phyloP scores from a whole-genome alignment of 345 rosid genomes.

The Aethionema arabicum region DNA sequence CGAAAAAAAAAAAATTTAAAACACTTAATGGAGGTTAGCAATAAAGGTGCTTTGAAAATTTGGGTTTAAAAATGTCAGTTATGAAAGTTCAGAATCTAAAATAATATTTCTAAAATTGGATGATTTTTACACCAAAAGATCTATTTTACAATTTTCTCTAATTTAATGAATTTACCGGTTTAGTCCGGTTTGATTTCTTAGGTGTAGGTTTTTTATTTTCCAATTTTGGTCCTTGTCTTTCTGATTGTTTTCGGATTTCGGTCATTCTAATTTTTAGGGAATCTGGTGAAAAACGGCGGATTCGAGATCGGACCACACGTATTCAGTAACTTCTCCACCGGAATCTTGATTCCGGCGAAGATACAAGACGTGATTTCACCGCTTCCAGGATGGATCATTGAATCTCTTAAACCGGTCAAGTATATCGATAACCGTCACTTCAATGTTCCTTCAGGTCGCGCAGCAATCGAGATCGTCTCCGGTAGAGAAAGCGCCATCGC shows the following conservation, averaged over 20 bases:
- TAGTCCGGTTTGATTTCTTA: neutral
- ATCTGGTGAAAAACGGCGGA: slow-evolving; percentile 73
- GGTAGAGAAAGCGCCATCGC: slow-evolving; percentile 88
- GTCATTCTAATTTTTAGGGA: slow-evolving; percentile 26
- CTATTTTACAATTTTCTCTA: no score
- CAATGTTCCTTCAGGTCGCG: slow-evolving; percentile 57
- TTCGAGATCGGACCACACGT: slow-evolving; percentile 78
- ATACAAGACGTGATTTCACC: slow-evolving; percentile 57
- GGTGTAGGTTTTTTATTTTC: neutral
- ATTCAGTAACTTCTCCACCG: slow-evolving; percentile 81
- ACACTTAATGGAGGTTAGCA: no score
- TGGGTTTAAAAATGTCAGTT: no score
- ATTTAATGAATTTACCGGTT: no score
- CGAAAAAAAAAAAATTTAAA: no score
- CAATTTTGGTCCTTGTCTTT: neutral
- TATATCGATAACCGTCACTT: slow-evolving; percentile 69
- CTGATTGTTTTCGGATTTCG: neutral
- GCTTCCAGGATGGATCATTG: slow-evolving; percentile 84
- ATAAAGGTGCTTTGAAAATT: no score
- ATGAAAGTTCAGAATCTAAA: no score
- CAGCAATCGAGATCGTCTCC: slow-evolving; percentile 64
- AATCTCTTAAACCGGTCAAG: slow-evolving; percentile 79
- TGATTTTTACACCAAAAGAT: no score
- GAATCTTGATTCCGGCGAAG: slow-evolving; percentile 67
- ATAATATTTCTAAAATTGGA: no score